A percentile compares a stretch with the other conserved stretches of the same genome.
phyloP scores from a whole-genome alignment of 139 green algal genomes.

The Spirogloea muscicola region DNA sequence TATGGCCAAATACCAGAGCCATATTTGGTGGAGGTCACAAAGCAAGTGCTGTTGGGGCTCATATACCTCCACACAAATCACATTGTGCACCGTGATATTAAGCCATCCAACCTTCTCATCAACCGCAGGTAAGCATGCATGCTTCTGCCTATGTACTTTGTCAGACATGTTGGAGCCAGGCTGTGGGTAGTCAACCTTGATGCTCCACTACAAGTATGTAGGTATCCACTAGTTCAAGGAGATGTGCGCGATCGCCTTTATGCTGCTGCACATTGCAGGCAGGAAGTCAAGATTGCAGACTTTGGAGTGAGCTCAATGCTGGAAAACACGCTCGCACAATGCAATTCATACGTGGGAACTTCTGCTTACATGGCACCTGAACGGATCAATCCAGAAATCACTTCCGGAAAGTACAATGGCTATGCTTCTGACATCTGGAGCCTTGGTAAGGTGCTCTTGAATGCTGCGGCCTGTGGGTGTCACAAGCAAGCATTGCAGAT shows the following conservation, averaged over 20 bases:
- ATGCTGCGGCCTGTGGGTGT: no score
- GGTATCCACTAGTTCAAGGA: no score
- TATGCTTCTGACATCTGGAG: slow-evolving; percentile 38
- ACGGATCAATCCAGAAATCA: slow-evolving; percentile 25
- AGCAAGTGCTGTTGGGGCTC: slow-evolving; percentile 43
- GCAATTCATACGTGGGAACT: slow-evolving; percentile 45
- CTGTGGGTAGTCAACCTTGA: no score
- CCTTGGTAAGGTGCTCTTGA: no score
- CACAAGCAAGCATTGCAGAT: no score
- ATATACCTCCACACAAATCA: slow-evolving; percentile 44
- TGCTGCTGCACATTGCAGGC: not conserved
- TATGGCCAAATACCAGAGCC: slow-evolving; percentile 36
- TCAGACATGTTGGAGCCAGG: no score
- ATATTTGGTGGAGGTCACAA: slow-evolving; percentile 37
- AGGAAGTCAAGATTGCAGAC: slow-evolving; percentile 50
- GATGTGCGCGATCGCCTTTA: not conserved
- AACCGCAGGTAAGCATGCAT: slow-evolving; percentile 23
- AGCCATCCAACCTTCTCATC: slow-evolving; percentile 42
- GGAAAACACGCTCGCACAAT: slow-evolving; percentile 43
- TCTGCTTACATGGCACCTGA: slow-evolving; percentile 46
- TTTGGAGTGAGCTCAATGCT: slow-evolving; percentile 44
- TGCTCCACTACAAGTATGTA: no score
- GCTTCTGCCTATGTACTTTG: no score
- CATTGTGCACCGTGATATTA: slow-evolving; percentile 44
- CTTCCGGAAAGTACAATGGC: slow-evolving; percentile 15